Evolutionary conservation across 163 green algal genomes (phyloP).

Genomic region (Chloroidium sp.): DNA sequence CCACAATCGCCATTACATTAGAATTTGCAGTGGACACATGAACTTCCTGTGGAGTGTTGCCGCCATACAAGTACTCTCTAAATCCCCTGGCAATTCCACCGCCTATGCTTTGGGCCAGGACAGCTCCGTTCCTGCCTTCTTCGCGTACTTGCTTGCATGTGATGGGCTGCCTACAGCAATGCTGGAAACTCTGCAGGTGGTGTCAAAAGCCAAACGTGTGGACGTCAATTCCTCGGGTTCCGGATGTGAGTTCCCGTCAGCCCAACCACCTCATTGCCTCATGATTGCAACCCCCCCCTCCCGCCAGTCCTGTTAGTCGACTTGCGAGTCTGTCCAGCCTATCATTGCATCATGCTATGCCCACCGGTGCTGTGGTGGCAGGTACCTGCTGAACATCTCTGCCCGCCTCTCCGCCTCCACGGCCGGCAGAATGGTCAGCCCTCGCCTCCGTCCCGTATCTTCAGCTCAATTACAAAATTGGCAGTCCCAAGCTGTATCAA

Average conservation of each 20-base stretch:
- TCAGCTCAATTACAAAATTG: neutral
- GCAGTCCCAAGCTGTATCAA: neutral
- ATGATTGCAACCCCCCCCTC: neutral
- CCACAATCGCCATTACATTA: too few species aligned
- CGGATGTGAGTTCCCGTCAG: neutral
- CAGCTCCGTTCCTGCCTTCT: too few species aligned
- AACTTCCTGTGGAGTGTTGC: too few species aligned
- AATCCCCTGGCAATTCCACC: too few species aligned
- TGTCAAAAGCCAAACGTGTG: neutral
- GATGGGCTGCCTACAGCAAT: too few species aligned
- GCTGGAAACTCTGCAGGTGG: neutral
- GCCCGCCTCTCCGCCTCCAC: constrained; percentile 53
- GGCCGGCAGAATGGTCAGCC: constrained; percentile 54
- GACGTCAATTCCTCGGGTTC: neutral
- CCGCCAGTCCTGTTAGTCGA: constrained; percentile 2
- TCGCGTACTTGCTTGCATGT: too few species aligned
- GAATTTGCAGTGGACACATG: too few species aligned
- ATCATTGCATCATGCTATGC: neutral
- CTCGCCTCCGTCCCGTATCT: neutral
- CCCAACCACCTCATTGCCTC: neutral
- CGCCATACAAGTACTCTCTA: too few species aligned
- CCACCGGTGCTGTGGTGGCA: constrained; percentile 2
- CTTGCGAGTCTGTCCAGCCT: neutral
- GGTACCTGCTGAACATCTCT: constrained; percentile 75
- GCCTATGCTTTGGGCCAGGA: too few species aligned